These are phyloP conservation scores for Acanthamoeba royreba DNA, from an alignment of 208 protist genomes.

Conservation along the genomic window DNA sequence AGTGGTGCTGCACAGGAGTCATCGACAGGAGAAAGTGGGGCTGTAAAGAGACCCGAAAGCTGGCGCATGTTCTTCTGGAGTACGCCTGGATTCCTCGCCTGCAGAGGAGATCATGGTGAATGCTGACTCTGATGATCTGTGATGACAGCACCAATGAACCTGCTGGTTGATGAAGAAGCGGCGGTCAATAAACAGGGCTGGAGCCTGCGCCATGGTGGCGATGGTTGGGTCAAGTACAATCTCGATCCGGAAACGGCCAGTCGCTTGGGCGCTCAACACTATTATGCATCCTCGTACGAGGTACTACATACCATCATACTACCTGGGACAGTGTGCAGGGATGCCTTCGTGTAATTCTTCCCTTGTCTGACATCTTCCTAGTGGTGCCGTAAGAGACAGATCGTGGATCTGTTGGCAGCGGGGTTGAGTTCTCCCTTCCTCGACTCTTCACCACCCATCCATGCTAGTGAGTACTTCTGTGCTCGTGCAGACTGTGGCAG, in stretches of 20 bases:
- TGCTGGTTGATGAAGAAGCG: background rate
- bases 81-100: no score
- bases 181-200: background rate
- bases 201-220: background rate
- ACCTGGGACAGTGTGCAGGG: background rate
- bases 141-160: background rate
- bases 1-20: no score
- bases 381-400: background rate
- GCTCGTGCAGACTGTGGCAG: background rate
- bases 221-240: background rate
- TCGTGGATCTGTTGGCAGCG: background rate
- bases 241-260: background rate
- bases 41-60: background rate
- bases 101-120: no score
- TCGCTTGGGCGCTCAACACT: background rate
- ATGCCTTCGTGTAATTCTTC: background rate
- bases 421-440: background rate
- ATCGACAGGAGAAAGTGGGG: no score
- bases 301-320: background rate
- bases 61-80: background rate
- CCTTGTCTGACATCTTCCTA: background rate
- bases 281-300: background rate
- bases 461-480: background rate
- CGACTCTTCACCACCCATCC: background rate
- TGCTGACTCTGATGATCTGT: background rate